Base-by-base conservation (phyloP, 495 filamentous ascomycete species). In the Penicillium robsamsonii region DNA sequence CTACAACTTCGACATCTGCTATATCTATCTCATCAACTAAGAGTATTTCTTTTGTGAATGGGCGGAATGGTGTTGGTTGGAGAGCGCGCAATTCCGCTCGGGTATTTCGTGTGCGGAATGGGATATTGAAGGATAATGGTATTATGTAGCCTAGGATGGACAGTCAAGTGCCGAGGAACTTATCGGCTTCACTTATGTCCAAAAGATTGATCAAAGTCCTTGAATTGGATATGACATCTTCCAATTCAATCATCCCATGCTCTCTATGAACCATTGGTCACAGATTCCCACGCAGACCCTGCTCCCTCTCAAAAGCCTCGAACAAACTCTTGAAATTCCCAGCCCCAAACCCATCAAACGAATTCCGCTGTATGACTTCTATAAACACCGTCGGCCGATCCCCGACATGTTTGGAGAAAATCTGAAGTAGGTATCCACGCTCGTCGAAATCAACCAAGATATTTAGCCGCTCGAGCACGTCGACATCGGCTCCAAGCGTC, bases 321-420 rank as follows among this genome's bases (percentile, higher is more conserved):
- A 93, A 94, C 52, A 93, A 60, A 61, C 82, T 87, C 81, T 89
- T 93, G 70, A 93, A 93, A 66, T 94, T 92, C 7, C 90, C 90
- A 0, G 89, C 90, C 8, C 90, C 89, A 64, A 95, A 94, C 0
- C 91, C 90, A 44, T 86, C 81, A 70, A 94, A 94, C 40, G 87
- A 81, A 55, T 87, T 81, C 22, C 89, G 75, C 69, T 92, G 87
- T 60, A 95, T 93, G 55, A 93, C 86, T 78, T 95, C 90, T 37
- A 93, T 74, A 67, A 94, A 93, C 15, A 93, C 88, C 4, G 91
- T 94, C 17, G 90, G 91, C 4, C 90, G 78, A 68, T 94, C 90
- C 75, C 92, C 83, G 45, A 95, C 61, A 50, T 87, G 90, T 77
- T 90, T 90, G 15, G 89, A 89, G 68, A 93, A 93, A 20, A 93